phyloP scores from a whole-genome alignment of 2,329 filamentous ascomycete species.

The Didymella arachidicola region DNA sequence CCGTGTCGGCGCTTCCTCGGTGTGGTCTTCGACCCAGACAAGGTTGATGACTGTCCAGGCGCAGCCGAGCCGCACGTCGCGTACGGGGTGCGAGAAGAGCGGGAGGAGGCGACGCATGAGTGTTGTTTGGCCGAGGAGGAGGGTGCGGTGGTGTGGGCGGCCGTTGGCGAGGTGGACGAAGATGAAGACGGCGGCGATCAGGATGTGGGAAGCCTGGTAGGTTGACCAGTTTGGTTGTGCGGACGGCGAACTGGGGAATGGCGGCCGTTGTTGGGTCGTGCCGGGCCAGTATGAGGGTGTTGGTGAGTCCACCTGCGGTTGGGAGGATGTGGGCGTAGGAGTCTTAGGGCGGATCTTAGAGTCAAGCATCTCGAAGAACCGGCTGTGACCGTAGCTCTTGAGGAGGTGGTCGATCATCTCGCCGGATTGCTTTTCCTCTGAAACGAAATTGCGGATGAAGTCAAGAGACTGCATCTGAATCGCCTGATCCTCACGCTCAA shows the following conservation, averaged over 20 bases:
- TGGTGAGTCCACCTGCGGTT: constrained; percentile 22
- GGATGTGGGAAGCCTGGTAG: constrained; percentile 65
- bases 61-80: constrained; percentile 77
- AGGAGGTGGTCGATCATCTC: constrained; percentile 89
- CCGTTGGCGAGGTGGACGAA: constrained; percentile 89
- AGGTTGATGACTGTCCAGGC: constrained; percentile 88
- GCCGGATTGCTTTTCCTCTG: constrained; percentile 62
- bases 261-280: constrained; percentile 65
- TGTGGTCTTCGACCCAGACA: constrained; percentile 78
- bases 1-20: constrained; percentile 69
- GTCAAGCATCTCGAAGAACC: constrained; percentile 81
- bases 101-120: constrained; percentile 76
- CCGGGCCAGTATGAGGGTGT: constrained; percentile 56
- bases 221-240: constrained; percentile 55
- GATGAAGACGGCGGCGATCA: constrained; percentile 80
- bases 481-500: constrained; percentile 78
- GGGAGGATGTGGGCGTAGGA: constrained; percentile 10
- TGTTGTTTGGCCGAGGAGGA: constrained; percentile 71
- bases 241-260: constrained; percentile 22
- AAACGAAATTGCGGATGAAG: constrained; percentile 88
- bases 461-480: constrained; percentile 92
- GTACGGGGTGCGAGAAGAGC: constrained; percentile 76
- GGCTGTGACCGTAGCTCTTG: constrained; percentile 74
- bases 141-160: constrained; percentile 75
- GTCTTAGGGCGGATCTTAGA: constrained; percentile 72